Conservation (phyloP, 352 stramenopile species). For the Pythium phragmitis region DNA sequence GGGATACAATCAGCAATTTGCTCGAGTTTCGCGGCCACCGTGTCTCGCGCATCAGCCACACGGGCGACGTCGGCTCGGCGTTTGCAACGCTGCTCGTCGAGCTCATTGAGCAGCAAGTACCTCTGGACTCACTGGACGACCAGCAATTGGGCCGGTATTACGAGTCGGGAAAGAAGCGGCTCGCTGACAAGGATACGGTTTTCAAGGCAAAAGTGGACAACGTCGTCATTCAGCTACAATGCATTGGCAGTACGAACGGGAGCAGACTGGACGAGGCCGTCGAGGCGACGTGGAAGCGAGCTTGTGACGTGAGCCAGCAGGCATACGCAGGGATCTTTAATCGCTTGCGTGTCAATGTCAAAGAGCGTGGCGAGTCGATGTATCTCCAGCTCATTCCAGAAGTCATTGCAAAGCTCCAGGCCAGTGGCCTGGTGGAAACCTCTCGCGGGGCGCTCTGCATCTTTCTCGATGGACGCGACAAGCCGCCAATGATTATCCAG, state of each 20-base stretch:
- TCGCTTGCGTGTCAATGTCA: slow-evolving; percentile 59
- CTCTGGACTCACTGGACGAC: slow-evolving; percentile 53
- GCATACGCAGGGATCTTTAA: slow-evolving; percentile 67
- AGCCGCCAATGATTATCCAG: slow-evolving; percentile 79
- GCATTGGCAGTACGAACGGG: slow-evolving; percentile 30
- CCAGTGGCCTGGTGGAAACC: slow-evolving; percentile 43
- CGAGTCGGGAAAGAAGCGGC: slow-evolving; percentile 60
- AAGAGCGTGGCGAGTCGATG: slow-evolving; percentile 73
- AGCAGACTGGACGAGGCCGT: slow-evolving; percentile 38
- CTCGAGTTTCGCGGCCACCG: slow-evolving; percentile 77
- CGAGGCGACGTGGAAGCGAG: slow-evolving; percentile 49
- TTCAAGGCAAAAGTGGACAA: slow-evolving; percentile 73
- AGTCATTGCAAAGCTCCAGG: slow-evolving; percentile 46
- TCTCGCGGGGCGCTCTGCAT: slow-evolving; percentile 70
- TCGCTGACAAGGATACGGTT: slow-evolving; percentile 29
- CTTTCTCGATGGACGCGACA: slow-evolving; percentile 68
- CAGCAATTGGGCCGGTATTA: slow-evolving; percentile 65
- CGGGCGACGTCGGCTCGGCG: slow-evolving; percentile 72
- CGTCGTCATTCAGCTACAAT: slow-evolving; percentile 72
- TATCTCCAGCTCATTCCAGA: slow-evolving; percentile 61
- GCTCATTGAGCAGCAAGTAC: slow-evolving; percentile 52
- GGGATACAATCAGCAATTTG: slow-evolving; percentile 79
- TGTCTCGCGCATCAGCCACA: slow-evolving; percentile 74
- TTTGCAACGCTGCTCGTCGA: slow-evolving; percentile 77
- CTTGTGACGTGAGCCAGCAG: slow-evolving; percentile 71